Percentiles rank a stretch among this genome's conserved stretches.
Conservation (phyloP, 306 rosid species). For the Crotalaria pallida region DNA sequence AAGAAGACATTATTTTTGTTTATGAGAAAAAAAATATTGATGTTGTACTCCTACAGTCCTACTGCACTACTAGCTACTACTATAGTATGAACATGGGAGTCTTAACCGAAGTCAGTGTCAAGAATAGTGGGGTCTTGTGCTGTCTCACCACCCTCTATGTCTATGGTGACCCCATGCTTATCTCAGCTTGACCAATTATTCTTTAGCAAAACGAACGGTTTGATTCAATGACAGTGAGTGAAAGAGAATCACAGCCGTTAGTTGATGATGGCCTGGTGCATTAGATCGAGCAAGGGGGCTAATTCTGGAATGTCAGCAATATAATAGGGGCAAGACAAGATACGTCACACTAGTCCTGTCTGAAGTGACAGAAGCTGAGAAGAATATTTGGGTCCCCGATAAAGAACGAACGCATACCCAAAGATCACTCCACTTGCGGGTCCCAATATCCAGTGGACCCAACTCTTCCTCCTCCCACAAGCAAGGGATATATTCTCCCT, state of each 20-base stretch:
- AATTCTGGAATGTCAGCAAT: background rate
- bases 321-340: background rate
- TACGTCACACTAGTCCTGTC: constrained; percentile 27
- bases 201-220: constrained; percentile 26
- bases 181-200: constrained; percentile 37
- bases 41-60: background rate
- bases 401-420: constrained; percentile 79
- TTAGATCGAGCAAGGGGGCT: background rate
- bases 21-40: no score
- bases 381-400: constrained; percentile 90
- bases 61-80: no score
- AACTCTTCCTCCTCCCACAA: constrained; percentile 65
- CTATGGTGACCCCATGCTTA: constrained; percentile 26
- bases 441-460: constrained; percentile 41
- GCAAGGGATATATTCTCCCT: constrained; percentile 84
- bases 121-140: constrained; percentile 38
- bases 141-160: no score
- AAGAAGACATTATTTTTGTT: no score
- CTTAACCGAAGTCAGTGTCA: constrained; percentile 45
- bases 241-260: constrained; percentile 18
- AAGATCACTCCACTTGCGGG: constrained; percentile 69
- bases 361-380: constrained; percentile 59
- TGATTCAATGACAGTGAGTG: background rate
- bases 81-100: background rate
- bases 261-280: constrained; percentile 15